Evolutionary conservation across 352 stramenopile species (phyloP).

Genomic region (Globisporangium barbulae): DNA sequence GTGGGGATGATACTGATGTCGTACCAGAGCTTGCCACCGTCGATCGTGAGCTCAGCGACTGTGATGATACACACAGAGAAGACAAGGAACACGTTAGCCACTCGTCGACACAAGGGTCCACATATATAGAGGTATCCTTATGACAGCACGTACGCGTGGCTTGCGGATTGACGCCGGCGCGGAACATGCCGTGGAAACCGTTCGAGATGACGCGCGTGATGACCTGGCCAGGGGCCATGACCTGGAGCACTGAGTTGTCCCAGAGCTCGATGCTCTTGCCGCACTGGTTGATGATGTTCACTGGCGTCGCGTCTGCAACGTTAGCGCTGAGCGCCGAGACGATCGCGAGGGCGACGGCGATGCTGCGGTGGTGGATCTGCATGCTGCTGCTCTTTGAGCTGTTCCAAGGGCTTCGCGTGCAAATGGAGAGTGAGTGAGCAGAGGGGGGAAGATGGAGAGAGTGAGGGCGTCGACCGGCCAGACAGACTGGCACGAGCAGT

Average conservation of each 20-base stretch:
- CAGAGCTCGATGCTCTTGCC: slow-evolving; percentile 17
- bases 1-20: slow-evolving; percentile 54
- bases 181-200: slow-evolving; percentile 20
- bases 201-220: slow-evolving; percentile 5
- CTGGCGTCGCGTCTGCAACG: background rate
- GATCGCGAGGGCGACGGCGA: background rate
- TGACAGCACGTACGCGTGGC: slow-evolving; percentile 16
- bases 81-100: background rate
- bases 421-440: slow-evolving; percentile 5
- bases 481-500: background rate
- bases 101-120: background rate
- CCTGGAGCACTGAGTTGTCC: slow-evolving; percentile 14
- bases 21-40: slow-evolving; percentile 33
- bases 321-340: background rate
- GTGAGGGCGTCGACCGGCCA: background rate
- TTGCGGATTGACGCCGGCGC: slow-evolving; percentile 14
- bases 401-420: slow-evolving; percentile 1
- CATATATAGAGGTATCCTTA: background rate
- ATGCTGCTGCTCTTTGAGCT: background rate
- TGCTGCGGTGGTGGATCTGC: background rate
- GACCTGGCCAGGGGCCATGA: slow-evolving; percentile 10
- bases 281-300: slow-evolving; percentile 20
- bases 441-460: background rate
- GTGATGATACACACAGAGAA: slow-evolving; percentile 11
- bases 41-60: slow-evolving; percentile 44